Base-by-base conservation (phyloP, 2,329 filamentous ascomycete species). In the Lasiodiplodia hormozganensis region DNA sequence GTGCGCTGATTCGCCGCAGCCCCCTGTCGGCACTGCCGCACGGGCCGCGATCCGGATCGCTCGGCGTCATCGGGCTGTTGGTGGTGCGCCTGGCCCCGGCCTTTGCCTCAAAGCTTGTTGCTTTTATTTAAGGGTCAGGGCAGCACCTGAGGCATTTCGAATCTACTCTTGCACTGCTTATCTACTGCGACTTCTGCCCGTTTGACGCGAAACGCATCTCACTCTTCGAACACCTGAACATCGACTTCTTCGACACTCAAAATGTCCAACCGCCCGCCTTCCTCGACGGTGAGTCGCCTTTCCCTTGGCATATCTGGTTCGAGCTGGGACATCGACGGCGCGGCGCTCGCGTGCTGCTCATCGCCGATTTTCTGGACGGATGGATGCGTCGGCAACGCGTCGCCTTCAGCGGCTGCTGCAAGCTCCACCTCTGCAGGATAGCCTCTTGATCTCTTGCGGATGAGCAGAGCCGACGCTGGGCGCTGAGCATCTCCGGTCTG, bases 201-300 rank as follows among this genome's bases (percentile, higher is more conserved):
- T 18, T 25, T 3, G 7, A 7, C 3, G 10, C n/a, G 54, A 58
- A 36, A 58, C 34, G 18, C 31, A 43, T 7, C 18, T 18, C 10
- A 31, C 31, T 34, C 16, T 2, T n/a, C n/a, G 40, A 18, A 43
- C 1, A 3, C 40, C 5, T 8, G n/a, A 47, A 21, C 3, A 47
- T 21, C 6, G n/a, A 47, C n/a, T n/a, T 11, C 18, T 43, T 18
- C 16, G 3, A 31, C 8, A 53, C 54, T 47, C 34, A 14, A 34
- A 10, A 60, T 60, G 57, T 25, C 57, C 4, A 47, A 25, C 57
- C 57, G 57, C 57, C 57, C 57, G 36, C 57, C 57, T 47, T 60
- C 57, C 31, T 60, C 57, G 57, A 60, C 57, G 57, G 57, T 60
- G 57, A 60, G 57, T 60, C 38, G 57, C 57, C 23, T n/a, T 31